Conservation (phyloP, 768 basidiomycete genomes). For the Mycena rosella region DNA sequence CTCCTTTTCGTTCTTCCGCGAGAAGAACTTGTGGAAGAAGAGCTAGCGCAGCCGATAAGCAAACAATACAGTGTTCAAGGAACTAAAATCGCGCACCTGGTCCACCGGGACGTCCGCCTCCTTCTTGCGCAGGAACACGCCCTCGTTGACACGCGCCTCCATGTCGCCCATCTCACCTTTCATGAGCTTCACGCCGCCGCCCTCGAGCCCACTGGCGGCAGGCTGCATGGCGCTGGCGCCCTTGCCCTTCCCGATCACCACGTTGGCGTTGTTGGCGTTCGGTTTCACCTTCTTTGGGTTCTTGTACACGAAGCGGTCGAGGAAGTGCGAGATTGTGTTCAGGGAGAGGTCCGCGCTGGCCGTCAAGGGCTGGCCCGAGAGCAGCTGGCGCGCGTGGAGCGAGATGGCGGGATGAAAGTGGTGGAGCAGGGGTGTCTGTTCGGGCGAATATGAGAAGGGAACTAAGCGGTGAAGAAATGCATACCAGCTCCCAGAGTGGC, state of each 20-base stretch:
- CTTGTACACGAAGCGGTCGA: constrained; percentile 97
- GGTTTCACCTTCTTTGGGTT: constrained; percentile 82
- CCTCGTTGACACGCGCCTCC: constrained; percentile 75
- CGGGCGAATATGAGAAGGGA: not conserved
- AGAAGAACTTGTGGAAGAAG: constrained; percentile 94
- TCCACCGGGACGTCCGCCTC: constrained; percentile 86
- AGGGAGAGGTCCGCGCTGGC: constrained; percentile 90
- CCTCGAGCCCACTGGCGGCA: constrained; percentile 74
- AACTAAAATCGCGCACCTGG: constrained; percentile 64
- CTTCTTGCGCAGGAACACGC: constrained; percentile 77
- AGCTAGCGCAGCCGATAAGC: constrained; percentile 55
- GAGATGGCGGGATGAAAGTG: constrained; percentile 95
- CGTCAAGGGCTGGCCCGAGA: constrained; percentile 78
- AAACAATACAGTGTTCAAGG: not conserved
- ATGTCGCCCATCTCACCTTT: constrained; percentile 66
- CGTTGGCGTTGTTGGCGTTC: constrained; percentile 46
- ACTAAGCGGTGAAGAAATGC: constrained; percentile 40
- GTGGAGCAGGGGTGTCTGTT: constrained; percentile 78
- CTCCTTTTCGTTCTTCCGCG: constrained; percentile 71
- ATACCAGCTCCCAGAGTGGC: constrained; percentile 92
- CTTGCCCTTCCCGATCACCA: constrained; percentile 57
- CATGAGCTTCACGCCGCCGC: constrained; percentile 76
- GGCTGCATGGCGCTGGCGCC: constrained; percentile 98
- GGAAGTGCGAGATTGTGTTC: constrained; percentile 94
- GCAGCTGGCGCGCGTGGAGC: constrained; percentile 87